Evolutionary conservation across 192 early-diverging fungal species (phyloP).

Genomic region (Coemansia sp.): DNA sequence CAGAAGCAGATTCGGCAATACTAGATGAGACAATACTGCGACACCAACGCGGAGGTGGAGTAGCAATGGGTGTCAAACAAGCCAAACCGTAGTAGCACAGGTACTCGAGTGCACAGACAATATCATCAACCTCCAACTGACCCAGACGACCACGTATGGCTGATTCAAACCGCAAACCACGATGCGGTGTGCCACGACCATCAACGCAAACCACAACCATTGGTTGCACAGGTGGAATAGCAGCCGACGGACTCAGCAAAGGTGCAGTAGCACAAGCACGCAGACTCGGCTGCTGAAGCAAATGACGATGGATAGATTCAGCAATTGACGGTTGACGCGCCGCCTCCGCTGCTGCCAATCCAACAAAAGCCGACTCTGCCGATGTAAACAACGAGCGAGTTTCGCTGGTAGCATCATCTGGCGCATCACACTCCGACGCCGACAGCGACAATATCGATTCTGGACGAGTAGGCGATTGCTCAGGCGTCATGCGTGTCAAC

Average conservation of each 20-base stretch:
- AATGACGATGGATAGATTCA: neutral
- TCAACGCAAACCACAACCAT: slow-evolving; percentile 67
- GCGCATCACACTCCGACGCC: neutral
- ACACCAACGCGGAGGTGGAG: slow-evolving; percentile 10
- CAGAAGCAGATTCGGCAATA: slow-evolving; percentile 7
- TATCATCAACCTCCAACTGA: slow-evolving; percentile 60
- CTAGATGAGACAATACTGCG: neutral
- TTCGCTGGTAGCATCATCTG: neutral
- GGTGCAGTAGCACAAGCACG: neutral
- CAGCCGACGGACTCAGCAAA: too few relatives aligned
- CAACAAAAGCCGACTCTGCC: neutral
- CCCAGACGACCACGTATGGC: slow-evolving; percentile 49
- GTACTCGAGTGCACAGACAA: slow-evolving; percentile 20
- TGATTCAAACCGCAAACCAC: slow-evolving; percentile 64
- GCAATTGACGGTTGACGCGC: neutral
- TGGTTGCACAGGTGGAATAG: neutral
- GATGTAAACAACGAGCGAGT: neutral
- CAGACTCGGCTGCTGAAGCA: too few relatives aligned
- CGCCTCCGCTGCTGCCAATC: neutral
- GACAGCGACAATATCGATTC: slow-evolving; percentile 42
- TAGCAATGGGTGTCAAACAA: neutral
- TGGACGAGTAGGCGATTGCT: slow-evolving; percentile 3
- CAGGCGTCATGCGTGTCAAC: slow-evolving; percentile 35
- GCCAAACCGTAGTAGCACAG: slow-evolving; percentile 5
- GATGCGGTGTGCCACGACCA: slow-evolving; percentile 64